Percentiles rank a stretch among this genome's conserved stretches.
Conservation (phyloP, 2,329 filamentous ascomycete genomes). For the Neonectria punicea region DNA sequence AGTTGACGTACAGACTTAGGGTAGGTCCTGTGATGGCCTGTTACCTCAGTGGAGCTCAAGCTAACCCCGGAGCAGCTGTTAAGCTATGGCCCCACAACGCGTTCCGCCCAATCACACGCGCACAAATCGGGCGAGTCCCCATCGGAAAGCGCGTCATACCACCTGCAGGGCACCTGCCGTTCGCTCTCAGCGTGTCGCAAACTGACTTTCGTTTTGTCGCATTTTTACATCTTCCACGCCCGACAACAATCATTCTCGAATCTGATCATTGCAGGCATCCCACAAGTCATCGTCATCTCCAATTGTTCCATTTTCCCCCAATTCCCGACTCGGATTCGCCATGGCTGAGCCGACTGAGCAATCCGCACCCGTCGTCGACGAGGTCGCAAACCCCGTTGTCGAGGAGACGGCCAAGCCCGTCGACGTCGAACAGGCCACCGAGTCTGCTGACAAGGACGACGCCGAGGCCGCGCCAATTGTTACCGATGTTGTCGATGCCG, state of each 20-base stretch:
- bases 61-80: not conserved
- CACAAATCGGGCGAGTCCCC: constrained; percentile 7
- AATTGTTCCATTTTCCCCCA: constrained; percentile 5
- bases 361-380: constrained; percentile 34
- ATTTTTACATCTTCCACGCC: constrained; percentile 7
- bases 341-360: constrained; percentile 48
- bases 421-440: constrained; percentile 23
- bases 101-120: constrained; percentile 32
- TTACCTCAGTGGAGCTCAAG: not conserved
- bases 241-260: not conserved
- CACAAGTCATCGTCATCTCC: not conserved
- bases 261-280: not conserved
- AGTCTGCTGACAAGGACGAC: constrained; percentile 31
- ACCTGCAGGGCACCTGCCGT: constrained; percentile 18
- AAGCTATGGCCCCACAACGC: constrained; percentile 6
- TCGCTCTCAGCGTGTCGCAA: constrained; percentile 38
- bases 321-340: constrained; percentile 15
- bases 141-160: constrained; percentile 35
- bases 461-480: constrained; percentile 31
- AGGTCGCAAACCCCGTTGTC: constrained; percentile 29
- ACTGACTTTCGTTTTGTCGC: constrained; percentile 22
- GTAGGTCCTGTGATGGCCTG: not conserved
- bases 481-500: constrained; percentile 15
- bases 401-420: constrained; percentile 28
- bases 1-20: not conserved